Base-by-base conservation (phyloP, 768 basidiomycete genomes). In the Filobasidium floriforme region DNA sequence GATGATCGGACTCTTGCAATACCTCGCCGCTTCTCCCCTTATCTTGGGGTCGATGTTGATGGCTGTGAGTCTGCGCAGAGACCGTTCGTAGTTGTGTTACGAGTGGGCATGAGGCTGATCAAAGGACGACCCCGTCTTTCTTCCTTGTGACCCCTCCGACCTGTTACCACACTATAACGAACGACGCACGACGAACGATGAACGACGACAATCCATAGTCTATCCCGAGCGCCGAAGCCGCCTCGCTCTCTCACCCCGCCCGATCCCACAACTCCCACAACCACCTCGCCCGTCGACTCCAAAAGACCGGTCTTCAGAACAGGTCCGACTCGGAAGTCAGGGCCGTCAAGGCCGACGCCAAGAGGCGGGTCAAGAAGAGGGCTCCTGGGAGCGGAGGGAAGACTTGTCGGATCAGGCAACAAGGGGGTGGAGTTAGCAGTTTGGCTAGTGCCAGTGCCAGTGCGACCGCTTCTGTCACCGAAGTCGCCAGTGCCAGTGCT, bases 401-500 rank as follows among this genome's bases (percentile, higher is more conserved):
- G 46, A 49, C 46, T 15, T 49, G 46, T 49, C 15, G 29, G 54
- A 41, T 51, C 62, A 11, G 24, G 29, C 44, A 59, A 55, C 3
- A 59, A 43, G 63, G 57, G 46, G 41, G 24, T 64, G 37, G n/a
- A n/a, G n/a, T n/a, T n/a, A n/a, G n/a, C n/a, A n/a, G n/a, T n/a
- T n/a, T 41, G 64, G 29, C 55, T 49, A 49, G 59, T 29, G 41
- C 59, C 43, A 57, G 57, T 18, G 26, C 41, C 43, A 60, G 57
- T 43, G 28, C 43, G 26, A 65, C 22, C 41, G 43, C 55, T 12
- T 24, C 59, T 22, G 43, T 61, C 49, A 22, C 40, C 43, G 22
- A n/a, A n/a, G n/a, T n/a, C n/a, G n/a, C 70, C 37, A 63, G 69
- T 22, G 59, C 67, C 67, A 29, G 71, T 61, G 41, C 62, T 71